A percentile compares a stretch with the other conserved stretches of the same genome.
These are phyloP conservation scores for Fragaria nilgerrensis DNA, from an alignment of 306 rosid genomes.

Conservation along the genomic window DNA sequence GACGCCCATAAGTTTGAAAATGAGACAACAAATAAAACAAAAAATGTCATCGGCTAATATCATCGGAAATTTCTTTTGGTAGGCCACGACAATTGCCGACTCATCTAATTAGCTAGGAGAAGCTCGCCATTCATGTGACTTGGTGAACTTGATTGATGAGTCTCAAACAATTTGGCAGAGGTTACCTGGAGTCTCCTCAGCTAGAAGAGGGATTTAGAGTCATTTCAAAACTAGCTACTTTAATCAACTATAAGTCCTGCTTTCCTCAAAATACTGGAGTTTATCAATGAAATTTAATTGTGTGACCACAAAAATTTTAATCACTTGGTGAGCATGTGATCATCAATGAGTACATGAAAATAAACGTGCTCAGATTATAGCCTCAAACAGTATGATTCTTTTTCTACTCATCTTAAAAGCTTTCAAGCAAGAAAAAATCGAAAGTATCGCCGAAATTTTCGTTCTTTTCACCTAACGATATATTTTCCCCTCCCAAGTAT, in stretches of 20 bases:
- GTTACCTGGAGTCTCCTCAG: slow-evolving; percentile 19
- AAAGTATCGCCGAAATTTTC: too few species aligned
- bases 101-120: neutral
- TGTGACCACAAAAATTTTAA: too few species aligned
- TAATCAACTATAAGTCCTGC: slow-evolving; percentile 23
- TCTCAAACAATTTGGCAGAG: neutral
- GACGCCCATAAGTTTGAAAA: slow-evolving; percentile 19
- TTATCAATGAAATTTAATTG: neutral
- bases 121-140: neutral
- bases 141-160: slow-evolving; percentile 10
- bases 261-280: slow-evolving; percentile 20
- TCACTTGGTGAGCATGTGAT: too few species aligned
- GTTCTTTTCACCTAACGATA: too few species aligned
- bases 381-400: too few species aligned
- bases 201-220: slow-evolving; percentile 31
- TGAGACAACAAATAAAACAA: slow-evolving; percentile 35
- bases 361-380: too few species aligned
- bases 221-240: slow-evolving; percentile 33
- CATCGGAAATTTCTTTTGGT: slow-evolving; percentile 30
- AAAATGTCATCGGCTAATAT: slow-evolving; percentile 21
- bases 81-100: slow-evolving; percentile 2
- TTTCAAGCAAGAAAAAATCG: too few species aligned
- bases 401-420: too few species aligned
- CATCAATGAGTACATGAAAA: too few species aligned
- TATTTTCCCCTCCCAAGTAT: too few species aligned